phyloP scores from a whole-genome alignment of 306 rosid genomes.

The Casuarina glauca region DNA sequence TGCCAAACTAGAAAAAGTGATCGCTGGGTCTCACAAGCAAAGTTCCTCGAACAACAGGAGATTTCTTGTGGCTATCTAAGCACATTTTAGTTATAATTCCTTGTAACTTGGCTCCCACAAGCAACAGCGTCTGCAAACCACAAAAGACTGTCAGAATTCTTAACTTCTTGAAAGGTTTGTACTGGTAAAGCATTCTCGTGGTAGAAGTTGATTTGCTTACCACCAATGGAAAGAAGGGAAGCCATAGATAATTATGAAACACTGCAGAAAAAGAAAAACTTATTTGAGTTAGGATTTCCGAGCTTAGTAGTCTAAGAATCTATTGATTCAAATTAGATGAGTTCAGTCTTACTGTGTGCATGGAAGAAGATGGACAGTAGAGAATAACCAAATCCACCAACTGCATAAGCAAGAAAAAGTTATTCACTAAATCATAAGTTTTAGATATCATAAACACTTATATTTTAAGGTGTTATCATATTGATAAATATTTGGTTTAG shows the following conservation, averaged over 20 bases:
- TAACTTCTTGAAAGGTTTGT: background rate
- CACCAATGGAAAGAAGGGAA: conserved; percentile 56
- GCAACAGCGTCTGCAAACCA: conserved; percentile 43
- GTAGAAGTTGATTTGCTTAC: conserved; percentile 35
- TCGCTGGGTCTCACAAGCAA: conserved; percentile 57
- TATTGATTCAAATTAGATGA: conserved; percentile 1
- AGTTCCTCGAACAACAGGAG: conserved; percentile 54
- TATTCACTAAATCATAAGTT: background rate
- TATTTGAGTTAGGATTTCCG: background rate
- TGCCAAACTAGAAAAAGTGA: conserved; percentile 54
- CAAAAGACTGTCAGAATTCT: background rate
- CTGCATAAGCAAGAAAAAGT: conserved; percentile 35
- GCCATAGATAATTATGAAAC: conserved; percentile 49
- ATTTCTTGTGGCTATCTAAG: conserved; percentile 50
- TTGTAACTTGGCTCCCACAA: conserved; percentile 68
- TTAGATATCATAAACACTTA: background rate
- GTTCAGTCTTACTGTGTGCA: conserved; percentile 46
- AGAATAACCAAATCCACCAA: conserved; percentile 69
- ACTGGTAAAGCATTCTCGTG: background rate
- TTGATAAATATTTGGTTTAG: no score
- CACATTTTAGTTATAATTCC: conserved; percentile 55
- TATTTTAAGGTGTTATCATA: background rate
- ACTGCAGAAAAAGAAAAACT: conserved; percentile 31
- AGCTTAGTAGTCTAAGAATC: background rate
- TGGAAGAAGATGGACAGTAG: conserved; percentile 44